Percentiles rank a stretch among this genome's conserved stretches.
These are phyloP conservation scores for Venturiaceae sp. DNA, from an alignment of 2,329 filamentous ascomycete species.

Conservation along the genomic window DNA sequence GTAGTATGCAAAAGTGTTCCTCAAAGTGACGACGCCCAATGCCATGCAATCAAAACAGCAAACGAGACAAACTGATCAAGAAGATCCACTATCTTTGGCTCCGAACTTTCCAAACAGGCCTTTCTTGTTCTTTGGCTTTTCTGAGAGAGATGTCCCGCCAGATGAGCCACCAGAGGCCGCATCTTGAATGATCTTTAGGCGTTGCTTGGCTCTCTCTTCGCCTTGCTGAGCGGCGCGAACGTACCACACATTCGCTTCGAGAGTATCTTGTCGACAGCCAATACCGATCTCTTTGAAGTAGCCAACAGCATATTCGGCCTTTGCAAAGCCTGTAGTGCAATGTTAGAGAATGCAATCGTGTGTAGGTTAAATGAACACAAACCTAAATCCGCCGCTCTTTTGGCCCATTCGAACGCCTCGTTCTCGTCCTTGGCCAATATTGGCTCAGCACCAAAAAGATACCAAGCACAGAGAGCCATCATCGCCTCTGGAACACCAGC, in stretches of 20 bases:
- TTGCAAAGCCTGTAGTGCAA: conserved; percentile 40
- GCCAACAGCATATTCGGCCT: conserved; percentile 87
- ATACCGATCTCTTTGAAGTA: conserved; percentile 99
- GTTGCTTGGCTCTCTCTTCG: conserved; percentile 79
- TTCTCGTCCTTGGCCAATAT: conserved; percentile 90
- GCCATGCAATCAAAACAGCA: neutral
- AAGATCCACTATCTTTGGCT: conserved; percentile 1
- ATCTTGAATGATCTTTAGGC: conserved; percentile 75
- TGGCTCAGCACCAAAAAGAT: conserved; percentile 87
- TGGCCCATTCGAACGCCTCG: conserved; percentile 95
- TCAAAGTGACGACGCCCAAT: neutral
- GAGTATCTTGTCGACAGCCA: conserved; percentile 83
- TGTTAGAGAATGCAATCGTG: conserved; percentile 7
- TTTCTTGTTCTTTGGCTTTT: conserved; percentile 9
- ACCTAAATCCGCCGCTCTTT: conserved; percentile 78
- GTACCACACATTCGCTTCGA: conserved; percentile 98
- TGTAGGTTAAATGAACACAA: conserved; percentile 26
- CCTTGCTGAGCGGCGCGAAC: conserved; percentile 89
- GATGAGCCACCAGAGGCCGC: conserved; percentile 54
- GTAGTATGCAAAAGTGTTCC: neutral
- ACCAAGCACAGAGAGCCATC: conserved; percentile 99
- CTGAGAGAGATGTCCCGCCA: neutral
- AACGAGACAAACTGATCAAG: neutral
- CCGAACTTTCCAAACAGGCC: conserved; percentile 10
- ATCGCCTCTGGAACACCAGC: conserved; percentile 76